Evolutionary conservation across 2,329 filamentous ascomycete species (phyloP).

Genomic region (Aspergillus quadrilineatus): DNA sequence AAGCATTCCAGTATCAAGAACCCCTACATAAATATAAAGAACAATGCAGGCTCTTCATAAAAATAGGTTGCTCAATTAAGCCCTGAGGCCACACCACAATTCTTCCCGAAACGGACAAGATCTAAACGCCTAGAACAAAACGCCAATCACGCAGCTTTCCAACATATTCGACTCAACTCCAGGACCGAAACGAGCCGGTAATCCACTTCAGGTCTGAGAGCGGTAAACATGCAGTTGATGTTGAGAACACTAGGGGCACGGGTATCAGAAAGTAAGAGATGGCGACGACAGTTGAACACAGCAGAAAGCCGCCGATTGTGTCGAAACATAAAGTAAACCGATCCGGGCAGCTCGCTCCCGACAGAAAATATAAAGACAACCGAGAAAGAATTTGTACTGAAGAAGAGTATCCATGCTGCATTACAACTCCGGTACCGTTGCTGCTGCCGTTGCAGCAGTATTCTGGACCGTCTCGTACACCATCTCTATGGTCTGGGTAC

Average conservation of each 20-base stretch:
- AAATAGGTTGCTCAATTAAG: constrained; percentile 10
- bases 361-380: background rate
- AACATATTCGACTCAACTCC: constrained; percentile 8
- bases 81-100: background rate
- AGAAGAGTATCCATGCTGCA: constrained; percentile 12
- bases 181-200: constrained; percentile 1
- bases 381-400: background rate
- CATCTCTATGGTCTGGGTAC: constrained; percentile 43
- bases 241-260: constrained; percentile 3
- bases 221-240: constrained; percentile 7
- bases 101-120: constrained; percentile 11
- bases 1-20: background rate
- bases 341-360: background rate
- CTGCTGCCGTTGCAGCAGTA: constrained; percentile 39
- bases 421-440: constrained; percentile 34
- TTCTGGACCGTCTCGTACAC: constrained; percentile 50
- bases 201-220: constrained; percentile 1
- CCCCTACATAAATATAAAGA: background rate
- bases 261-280: background rate
- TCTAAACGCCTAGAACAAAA: constrained; percentile 27
- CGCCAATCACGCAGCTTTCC: constrained; percentile 21
- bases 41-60: constrained; percentile 9
- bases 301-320: background rate
- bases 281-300: background rate
- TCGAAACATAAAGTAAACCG: background rate